Evolutionary conservation across 257 asterid genomes (phyloP).

Genomic region (Forsythia suspensa): DNA sequence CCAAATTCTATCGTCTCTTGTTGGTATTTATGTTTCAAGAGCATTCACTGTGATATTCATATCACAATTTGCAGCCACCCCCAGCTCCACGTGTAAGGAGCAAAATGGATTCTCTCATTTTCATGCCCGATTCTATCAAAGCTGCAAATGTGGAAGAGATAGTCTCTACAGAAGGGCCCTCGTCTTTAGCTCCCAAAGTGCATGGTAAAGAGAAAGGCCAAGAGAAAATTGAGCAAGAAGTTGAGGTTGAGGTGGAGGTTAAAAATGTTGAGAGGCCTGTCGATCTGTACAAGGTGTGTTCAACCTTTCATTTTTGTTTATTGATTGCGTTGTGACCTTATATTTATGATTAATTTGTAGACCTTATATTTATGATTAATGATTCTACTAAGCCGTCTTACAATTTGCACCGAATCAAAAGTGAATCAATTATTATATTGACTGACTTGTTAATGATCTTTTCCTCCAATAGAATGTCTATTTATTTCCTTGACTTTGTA

Average conservation of each 20-base stretch:
- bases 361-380: background rate
- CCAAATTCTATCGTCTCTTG: background rate
- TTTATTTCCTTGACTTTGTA: background rate
- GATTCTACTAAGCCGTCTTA: background rate
- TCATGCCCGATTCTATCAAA: slow-evolving; percentile 63
- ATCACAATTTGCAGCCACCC: slow-evolving; percentile 67
- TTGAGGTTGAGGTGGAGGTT: slow-evolving; percentile 52
- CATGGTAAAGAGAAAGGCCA: slow-evolving; percentile 28
- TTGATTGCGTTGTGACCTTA: background rate
- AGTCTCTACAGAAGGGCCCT: slow-evolving; percentile 21
- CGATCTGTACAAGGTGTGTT: slow-evolving; percentile 82
- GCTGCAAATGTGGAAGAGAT: slow-evolving; percentile 43
- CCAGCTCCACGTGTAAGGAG: slow-evolving; percentile 79
- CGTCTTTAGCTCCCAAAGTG: slow-evolving; percentile 32
- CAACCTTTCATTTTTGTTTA: slow-evolving; percentile 10
- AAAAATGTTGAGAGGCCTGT: slow-evolving; percentile 90
- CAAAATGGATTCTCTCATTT: slow-evolving; percentile 87
- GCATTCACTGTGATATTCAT: background rate
- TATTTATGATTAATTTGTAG: background rate
- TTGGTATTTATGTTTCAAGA: slow-evolving; percentile 7
- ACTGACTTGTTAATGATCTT: background rate
- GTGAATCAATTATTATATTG: background rate
- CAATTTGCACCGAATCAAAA: background rate
- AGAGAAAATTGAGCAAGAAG: slow-evolving; percentile 41
- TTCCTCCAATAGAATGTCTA: background rate